Conservation (phyloP, 345 rosid genomes). For the Viola odorata region DNA sequence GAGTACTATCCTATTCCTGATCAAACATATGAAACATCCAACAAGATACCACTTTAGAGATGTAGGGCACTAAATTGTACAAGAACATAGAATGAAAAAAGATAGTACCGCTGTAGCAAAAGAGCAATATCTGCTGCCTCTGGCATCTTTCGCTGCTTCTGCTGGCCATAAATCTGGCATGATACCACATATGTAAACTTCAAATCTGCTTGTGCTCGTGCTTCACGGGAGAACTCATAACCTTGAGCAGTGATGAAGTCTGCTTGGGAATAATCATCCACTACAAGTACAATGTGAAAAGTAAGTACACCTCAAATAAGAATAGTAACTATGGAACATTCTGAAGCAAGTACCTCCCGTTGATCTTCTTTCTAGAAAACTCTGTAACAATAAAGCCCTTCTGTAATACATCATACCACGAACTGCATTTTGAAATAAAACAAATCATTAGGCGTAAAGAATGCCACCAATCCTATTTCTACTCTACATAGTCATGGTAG, state of each 20-base stretch:
- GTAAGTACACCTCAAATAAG: background rate
- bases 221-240: conserved; percentile 68
- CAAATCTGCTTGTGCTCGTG: conserved; percentile 92
- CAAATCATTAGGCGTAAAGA: conserved; percentile 14
- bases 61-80: background rate
- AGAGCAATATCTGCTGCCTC: conserved; percentile 97
- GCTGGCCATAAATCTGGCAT: conserved; percentile 97
- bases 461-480: background rate
- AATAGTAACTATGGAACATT: background rate
- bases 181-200: conserved; percentile 97
- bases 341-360: conserved; percentile 53
- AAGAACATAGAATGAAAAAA: conserved; percentile 5
- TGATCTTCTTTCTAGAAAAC: conserved; percentile 74
- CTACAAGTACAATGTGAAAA: conserved; percentile 28
- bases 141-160: conserved; percentile 72
- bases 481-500: conserved; percentile 3
- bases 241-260: conserved; percentile 49
- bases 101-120: conserved; percentile 63
- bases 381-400: conserved; percentile 96
- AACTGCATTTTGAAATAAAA: conserved; percentile 50
- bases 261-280: conserved; percentile 47
- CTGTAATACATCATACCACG: conserved; percentile 99
- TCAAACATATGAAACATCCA: too few relatives aligned
- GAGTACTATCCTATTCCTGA: too few relatives aligned
- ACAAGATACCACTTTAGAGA: too few relatives aligned